Conservation (phyloP, 2,329 filamentous ascomycete species). For the Furcasterigmium sp. region DNA sequence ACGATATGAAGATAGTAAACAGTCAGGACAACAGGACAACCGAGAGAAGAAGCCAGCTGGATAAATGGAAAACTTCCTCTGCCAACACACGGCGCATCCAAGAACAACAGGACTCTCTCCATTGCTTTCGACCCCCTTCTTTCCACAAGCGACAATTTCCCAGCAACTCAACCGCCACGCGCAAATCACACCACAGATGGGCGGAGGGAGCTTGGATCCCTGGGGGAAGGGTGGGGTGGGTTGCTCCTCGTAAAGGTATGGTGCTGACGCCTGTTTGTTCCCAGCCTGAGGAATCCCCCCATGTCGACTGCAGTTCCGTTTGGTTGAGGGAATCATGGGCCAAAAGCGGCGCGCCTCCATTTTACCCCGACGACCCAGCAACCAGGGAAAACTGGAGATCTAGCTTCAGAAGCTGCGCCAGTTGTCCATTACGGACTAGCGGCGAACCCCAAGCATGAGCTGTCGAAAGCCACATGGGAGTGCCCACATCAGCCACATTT, state of each 20-base stretch:
- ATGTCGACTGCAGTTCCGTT: too few relatives aligned
- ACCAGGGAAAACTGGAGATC: too few relatives aligned
- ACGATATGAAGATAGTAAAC: too few relatives aligned
- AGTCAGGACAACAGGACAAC: too few relatives aligned
- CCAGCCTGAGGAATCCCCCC: too few relatives aligned
- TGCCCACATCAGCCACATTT: too few relatives aligned
- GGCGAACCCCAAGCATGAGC: too few relatives aligned
- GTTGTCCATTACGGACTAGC: too few relatives aligned
- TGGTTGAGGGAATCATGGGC: too few relatives aligned
- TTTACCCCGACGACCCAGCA: too few relatives aligned
- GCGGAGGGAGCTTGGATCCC: conserved; percentile 11
- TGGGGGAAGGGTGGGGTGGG: neutral
- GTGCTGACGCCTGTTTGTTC: neutral
- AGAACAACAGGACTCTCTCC: neutral
- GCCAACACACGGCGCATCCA: neutral
- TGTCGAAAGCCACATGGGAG: conserved; percentile 5
- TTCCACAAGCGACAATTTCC: neutral
- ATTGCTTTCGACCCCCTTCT: conserved; percentile 3
- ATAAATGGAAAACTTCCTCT: neutral
- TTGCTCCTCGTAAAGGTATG: neutral
- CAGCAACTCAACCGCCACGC: neutral
- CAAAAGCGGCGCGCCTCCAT: too few relatives aligned
- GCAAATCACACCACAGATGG: conserved; percentile 5
- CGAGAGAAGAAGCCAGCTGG: neutral
- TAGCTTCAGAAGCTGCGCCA: too few relatives aligned